Percentiles rank a stretch among this genome's conserved stretches.
phyloP scores from a whole-genome alignment of 2,329 filamentous ascomycete genomes.

The Xylariaceae sp. region DNA sequence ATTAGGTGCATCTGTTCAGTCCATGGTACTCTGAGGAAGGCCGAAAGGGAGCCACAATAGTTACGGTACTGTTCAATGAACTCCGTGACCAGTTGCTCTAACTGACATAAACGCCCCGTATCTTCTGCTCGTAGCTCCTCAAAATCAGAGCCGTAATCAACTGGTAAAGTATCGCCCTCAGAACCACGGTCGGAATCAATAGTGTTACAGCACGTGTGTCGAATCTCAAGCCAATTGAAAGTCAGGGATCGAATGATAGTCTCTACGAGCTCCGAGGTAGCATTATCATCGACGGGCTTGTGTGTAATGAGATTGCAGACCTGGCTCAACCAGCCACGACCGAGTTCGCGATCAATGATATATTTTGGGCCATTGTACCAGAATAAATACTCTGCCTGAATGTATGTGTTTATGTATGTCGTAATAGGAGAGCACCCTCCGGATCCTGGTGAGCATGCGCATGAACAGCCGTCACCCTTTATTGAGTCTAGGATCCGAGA shows the following conservation, averaged over 20 bases:
- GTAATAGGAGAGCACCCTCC: no score
- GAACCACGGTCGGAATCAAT: no score
- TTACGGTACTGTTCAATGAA: slow-evolving; percentile 6
- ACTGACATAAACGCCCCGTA: neutral
- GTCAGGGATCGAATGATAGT: slow-evolving; percentile 2
- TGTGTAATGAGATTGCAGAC: no score
- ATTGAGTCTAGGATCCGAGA: no score
- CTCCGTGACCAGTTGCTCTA: neutral
- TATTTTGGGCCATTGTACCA: no score
- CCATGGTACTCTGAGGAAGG: slow-evolving; percentile 1
- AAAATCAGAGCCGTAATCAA: slow-evolving; percentile 7
- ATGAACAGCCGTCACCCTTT: no score
- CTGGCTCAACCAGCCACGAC: no score
- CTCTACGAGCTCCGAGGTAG: neutral
- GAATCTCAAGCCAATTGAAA: neutral
- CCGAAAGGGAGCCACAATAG: neutral
- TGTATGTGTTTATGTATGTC: no score
- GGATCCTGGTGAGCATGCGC: no score
- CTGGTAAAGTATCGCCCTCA: neutral
- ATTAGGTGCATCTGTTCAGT: neutral
- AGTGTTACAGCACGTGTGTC: slow-evolving; percentile 9
- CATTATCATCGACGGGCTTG: no score
- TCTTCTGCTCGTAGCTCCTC: slow-evolving; percentile 9
- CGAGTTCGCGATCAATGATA: no score
- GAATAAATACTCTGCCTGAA: no score